Percentiles rank a stretch among this genome's conserved stretches.
Evolutionary conservation across 208 protist species (phyloP).

Genomic region (Crithidia bombi): DNA sequence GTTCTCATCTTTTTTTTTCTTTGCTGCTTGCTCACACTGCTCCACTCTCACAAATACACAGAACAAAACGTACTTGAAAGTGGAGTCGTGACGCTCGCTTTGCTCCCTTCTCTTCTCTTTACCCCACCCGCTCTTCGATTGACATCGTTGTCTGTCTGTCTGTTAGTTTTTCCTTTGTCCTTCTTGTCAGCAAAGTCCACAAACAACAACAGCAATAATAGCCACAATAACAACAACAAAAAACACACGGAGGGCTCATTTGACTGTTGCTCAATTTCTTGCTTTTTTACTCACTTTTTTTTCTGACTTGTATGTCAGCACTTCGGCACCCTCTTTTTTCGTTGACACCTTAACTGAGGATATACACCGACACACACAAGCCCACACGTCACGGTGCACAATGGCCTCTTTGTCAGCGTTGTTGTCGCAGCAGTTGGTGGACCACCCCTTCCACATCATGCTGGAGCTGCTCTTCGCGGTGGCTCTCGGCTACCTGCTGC

Average conservation of each 20-base stretch:
- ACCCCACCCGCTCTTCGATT: too few species aligned
- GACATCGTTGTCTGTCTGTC: too few species aligned
- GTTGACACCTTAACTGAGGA: too few species aligned
- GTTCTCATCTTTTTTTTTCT: neutral
- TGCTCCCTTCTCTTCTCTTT: too few species aligned
- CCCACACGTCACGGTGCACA: neutral
- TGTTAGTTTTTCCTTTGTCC: constrained; percentile 3
- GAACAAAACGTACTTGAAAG: too few species aligned
- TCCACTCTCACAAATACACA: too few species aligned
- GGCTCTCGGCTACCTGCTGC: constrained; percentile 48
- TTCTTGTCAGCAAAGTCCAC: too few species aligned
- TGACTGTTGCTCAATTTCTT: constrained; percentile 1
- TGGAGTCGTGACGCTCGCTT: too few species aligned
- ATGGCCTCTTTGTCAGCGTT: constrained; percentile 16
- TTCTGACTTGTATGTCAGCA: neutral
- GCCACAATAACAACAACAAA: too few species aligned
- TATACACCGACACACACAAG: neutral
- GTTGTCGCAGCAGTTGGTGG: constrained; percentile 44
- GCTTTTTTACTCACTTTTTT: constrained; percentile 15
- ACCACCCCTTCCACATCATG: constrained; percentile 70
- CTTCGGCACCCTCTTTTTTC: too few species aligned
- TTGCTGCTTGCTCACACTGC: neutral
- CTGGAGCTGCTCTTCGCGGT: constrained; percentile 72
- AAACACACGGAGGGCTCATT: neutral
- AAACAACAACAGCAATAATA: too few species aligned